Evolutionary conservation across 345 rosid genomes (phyloP), one percentile per base, ranked within the genome.

Genomic region (Populus tremula): DNA sequence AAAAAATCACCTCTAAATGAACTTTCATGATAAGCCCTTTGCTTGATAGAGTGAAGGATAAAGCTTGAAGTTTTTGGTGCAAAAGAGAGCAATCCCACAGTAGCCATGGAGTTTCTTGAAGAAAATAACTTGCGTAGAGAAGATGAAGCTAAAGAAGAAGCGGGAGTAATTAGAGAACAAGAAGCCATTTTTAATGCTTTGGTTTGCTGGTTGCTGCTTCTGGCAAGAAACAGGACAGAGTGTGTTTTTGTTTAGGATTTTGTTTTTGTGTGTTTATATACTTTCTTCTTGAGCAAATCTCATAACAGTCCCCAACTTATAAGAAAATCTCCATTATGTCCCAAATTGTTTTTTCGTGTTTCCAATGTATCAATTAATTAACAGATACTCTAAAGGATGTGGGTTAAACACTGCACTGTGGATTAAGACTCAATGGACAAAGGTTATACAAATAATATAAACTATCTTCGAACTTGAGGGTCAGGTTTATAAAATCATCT

Each of bases 1-100:
- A 83, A 77, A 74, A 45, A 80, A 50, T 67, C 67, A 93, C 97
- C 98, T 86, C 82, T 86, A 65, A 90, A 80, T 25, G 87, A 70
- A 77, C 33, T 84, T 67, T 79, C 75, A 59, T 45, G 72, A 59
- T 59, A 59, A 75, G 86, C 86, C 70, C 71, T 86, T 1, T 59
- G 87, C 8, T 79, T 82, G 82, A 85, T 43, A 66, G 92, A 81
- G 47, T 83, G 67, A 5, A 91, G 76, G 47, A 81, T 49, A 76
- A 79, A 56, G 65, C 77, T 75, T 74, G 86, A 77, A 73, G 70
- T 3, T 74, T 80, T 82, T 49, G 88, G 82, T 38, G 89, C 77
- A 80, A 81, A 86, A 79, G 91, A 85, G 76, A 78, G 76, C 33
- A 77, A 82, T 69, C 87, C 81, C 74, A 72, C 47, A 13, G 82